A percentile compares a stretch with the other conserved stretches of the same genome.
phyloP scores from a whole-genome alignment of 129 eudicot species.

The Ambrosia artemisiifolia region DNA sequence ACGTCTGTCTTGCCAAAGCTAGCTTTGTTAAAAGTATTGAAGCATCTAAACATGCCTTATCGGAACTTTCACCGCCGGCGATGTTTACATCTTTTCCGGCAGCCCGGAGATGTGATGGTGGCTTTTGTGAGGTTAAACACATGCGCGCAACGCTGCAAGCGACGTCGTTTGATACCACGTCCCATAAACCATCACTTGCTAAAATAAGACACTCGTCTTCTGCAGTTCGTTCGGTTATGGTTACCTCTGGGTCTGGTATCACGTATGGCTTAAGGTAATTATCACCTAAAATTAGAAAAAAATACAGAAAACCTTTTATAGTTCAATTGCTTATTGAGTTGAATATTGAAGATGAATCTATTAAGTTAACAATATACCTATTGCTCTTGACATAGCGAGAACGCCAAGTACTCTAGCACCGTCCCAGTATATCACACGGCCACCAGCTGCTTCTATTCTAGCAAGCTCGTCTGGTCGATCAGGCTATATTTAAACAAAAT shows the following conservation, averaged over 20 bases:
- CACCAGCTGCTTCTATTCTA: constrained; percentile 80
- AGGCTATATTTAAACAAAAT: constrained; percentile 47
- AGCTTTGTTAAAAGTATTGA: constrained; percentile 80
- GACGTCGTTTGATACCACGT: constrained; percentile 79
- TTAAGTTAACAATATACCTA: constrained; percentile 33
- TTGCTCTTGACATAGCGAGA: constrained; percentile 90
- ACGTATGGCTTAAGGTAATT: constrained; percentile 85
- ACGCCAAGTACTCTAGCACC: constrained; percentile 89
- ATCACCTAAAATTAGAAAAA: constrained; percentile 38
- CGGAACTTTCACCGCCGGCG: constrained; percentile 60
- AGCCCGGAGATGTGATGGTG: constrained; percentile 44
- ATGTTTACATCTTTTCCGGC: constrained; percentile 40
- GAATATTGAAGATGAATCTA: not conserved
- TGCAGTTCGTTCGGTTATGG: constrained; percentile 58
- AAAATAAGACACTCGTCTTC: constrained; percentile 77
- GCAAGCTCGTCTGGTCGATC: constrained; percentile 81
- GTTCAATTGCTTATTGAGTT: not conserved
- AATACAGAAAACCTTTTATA: not conserved
- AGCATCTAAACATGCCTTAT: constrained; percentile 83
- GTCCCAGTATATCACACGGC: constrained; percentile 92
- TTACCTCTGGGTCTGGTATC: constrained; percentile 90
- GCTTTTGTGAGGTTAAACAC: constrained; percentile 53
- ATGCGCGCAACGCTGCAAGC: constrained; percentile 79
- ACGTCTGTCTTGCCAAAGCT: constrained; percentile 75
- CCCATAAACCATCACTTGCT: constrained; percentile 95